Percentiles rank a stretch among this genome's conserved stretches.
Evolutionary conservation across 306 rosid genomes (phyloP).

Genomic region (Cucumis cinereus): DNA sequence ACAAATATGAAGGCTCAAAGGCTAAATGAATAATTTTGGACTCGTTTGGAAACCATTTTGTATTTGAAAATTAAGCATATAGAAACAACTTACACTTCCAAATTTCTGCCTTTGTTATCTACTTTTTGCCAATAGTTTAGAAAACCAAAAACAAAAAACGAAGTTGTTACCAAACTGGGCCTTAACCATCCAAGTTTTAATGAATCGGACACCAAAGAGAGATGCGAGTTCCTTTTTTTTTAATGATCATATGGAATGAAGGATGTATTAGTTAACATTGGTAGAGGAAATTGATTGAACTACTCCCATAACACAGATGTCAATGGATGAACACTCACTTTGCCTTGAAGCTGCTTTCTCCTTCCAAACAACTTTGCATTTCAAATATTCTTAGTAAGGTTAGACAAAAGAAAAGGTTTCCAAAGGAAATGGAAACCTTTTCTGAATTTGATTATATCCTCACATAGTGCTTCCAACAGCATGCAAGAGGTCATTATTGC

Average conservation of each 20-base stretch:
- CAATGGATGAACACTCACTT: neutral
- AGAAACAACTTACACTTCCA: no score
- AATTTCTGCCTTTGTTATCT: no score
- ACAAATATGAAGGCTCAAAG: no score
- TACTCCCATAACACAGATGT: neutral
- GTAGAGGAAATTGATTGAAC: neutral
- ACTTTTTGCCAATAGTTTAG: no score
- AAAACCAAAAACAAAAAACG: no score
- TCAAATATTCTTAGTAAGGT: neutral
- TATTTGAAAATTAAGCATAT: no score
- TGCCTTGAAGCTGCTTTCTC: neutral
- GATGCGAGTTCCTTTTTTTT: neutral
- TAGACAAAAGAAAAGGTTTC: neutral
- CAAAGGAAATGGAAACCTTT: neutral
- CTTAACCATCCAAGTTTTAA: no score
- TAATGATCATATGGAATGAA: no score
- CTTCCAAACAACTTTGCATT: neutral
- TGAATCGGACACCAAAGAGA: neutral
- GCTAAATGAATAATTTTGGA: no score
- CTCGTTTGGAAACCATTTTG: no score
- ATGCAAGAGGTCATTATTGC: neutral
- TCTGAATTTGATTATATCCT: neutral
- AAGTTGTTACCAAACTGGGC: no score
- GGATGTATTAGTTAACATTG: no score
- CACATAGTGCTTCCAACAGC: neutral